Conservation (phyloP, 176 grass and related monocot genomes). For the Coix lacrymajobi region DNA sequence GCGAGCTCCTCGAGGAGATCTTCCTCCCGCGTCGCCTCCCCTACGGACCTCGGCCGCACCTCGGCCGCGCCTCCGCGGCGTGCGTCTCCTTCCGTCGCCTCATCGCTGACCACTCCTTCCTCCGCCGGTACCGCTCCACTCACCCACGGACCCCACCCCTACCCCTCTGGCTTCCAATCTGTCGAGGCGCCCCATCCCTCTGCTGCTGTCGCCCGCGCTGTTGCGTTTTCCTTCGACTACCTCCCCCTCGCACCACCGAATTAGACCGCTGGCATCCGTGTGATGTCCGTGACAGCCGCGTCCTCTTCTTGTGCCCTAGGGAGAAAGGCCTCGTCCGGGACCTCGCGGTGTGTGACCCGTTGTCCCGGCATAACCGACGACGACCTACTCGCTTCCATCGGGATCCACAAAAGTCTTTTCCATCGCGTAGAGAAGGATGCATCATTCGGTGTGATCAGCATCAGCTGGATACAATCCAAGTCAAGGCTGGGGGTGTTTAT, state of each 20-base stretch:
- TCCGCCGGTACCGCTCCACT: not conserved
- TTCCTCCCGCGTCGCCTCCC: not conserved
- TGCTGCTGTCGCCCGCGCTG: not conserved
- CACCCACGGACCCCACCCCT: not conserved
- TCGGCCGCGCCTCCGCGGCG: not conserved
- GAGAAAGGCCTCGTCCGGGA: not conserved
- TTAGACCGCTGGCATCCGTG: not conserved
- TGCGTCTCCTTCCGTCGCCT: conserved; percentile 3
- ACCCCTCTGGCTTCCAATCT: not conserved
- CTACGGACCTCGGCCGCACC: not conserved
- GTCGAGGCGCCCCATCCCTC: not conserved
- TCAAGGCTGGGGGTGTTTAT: not conserved
- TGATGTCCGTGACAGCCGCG: not conserved
- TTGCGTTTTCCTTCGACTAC: not conserved
- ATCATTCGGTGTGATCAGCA: not conserved
- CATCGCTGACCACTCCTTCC: not conserved
- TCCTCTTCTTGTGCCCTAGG: not conserved
- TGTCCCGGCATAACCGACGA: not conserved
- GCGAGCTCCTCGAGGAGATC: not conserved
- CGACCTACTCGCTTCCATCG: not conserved
- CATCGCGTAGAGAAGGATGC: not conserved
- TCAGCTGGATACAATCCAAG: fast-evolving
- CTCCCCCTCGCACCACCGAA: not conserved
- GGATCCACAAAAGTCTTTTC: not conserved
- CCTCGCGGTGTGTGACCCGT: conserved; percentile 17